Percentiles rank a stretch among this genome's conserved stretches.
Evolutionary conservation across 805 yeast species (phyloP).

Genomic region (Starmera quercuum): DNA sequence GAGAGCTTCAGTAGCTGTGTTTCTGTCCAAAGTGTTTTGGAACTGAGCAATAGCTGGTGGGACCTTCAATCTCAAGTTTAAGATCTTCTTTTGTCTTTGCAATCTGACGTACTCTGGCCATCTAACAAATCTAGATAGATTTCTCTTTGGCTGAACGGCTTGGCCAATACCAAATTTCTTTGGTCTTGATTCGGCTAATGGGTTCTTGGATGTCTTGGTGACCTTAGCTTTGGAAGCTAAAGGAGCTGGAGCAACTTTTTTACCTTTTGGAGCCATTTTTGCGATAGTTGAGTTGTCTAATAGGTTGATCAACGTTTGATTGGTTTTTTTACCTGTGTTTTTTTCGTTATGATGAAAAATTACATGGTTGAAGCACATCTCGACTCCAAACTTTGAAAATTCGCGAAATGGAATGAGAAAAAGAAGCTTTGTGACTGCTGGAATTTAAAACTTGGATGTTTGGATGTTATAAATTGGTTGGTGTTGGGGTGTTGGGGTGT

Average conservation of each 20-base stretch:
- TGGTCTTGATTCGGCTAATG: slow-evolving; percentile 84
- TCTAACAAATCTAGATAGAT: slow-evolving; percentile 94
- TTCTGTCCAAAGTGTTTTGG: slow-evolving; percentile 94
- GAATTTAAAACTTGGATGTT: neutral
- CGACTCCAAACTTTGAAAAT: too few species aligned
- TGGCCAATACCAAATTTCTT: slow-evolving; percentile 96
- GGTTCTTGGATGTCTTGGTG: slow-evolving; percentile 58
- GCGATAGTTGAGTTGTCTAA: too few species aligned
- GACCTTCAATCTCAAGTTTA: slow-evolving; percentile 93
- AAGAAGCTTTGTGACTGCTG: neutral
- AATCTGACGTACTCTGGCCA: slow-evolving; percentile 99
- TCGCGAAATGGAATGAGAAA: neutral
- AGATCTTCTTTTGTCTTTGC: slow-evolving; percentile 98
- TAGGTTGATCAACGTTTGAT: too few species aligned
- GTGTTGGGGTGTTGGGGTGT: neutral
- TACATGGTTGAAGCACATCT: too few species aligned
- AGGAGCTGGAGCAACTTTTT: slow-evolving; percentile 98
- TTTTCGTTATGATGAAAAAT: too few species aligned
- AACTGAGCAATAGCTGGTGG: slow-evolving; percentile 98
- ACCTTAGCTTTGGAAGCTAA: slow-evolving; percentile 67
- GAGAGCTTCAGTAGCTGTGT: slow-evolving; percentile 96
- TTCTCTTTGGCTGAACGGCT: slow-evolving; percentile 88
- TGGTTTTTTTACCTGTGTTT: too few species aligned
- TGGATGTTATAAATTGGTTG: neutral
- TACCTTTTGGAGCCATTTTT: slow-evolving; percentile 14